Evolutionary conservation across 345 rosid genomes (phyloP), one percentile per base, ranked within the genome.

Genomic region (Hypericum androsaemum): DNA sequence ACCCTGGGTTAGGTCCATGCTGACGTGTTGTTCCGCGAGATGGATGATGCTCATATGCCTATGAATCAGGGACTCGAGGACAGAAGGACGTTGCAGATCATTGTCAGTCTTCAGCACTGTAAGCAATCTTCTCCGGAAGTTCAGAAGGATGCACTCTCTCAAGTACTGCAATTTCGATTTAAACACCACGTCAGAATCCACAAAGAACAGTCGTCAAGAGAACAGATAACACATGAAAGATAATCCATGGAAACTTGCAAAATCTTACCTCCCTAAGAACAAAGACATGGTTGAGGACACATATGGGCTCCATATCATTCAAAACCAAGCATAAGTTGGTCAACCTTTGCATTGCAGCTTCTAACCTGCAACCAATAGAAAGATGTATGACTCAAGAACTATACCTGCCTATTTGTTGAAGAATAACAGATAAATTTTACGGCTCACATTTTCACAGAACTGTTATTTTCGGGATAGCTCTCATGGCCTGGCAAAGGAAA

Each of bases 261-360:
- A 40, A 42, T 39, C 75, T 80, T 63, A 88, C 99, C 99, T 92
- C 99, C 67, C 99, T 78, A 56, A 85, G 72, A 66, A 92, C 95
- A 69, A 92, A 92, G 11, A 92, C 95, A 59, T 92, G 99, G 67
- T 86, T 92, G 67, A 92, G 79, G 61, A 83, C 97, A 76, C 97
- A 88, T 63, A 92, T 88, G 46, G 99, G 99, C 71, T 92, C 99
- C 99, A 92, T 88, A 64, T 92, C 99, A 66, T 92, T 92, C 78
- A 92, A 69, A 67, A 88, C 77, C 46, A 97, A 88, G 57, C 95
- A 88, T 59, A 92, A 73, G 67, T 83, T 88, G 65, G 97, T 86
- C 79, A 92, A 68, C 72, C 99, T 88, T 66, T 92, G 97, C 86
- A 92, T 83, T 61, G 99, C 99, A 80, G 99, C 99, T 80, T 92